A percentile compares a stretch with the other conserved stretches of the same genome.
phyloP scores from a whole-genome alignment of 306 rosid genomes.

The Alnus rubra region DNA sequence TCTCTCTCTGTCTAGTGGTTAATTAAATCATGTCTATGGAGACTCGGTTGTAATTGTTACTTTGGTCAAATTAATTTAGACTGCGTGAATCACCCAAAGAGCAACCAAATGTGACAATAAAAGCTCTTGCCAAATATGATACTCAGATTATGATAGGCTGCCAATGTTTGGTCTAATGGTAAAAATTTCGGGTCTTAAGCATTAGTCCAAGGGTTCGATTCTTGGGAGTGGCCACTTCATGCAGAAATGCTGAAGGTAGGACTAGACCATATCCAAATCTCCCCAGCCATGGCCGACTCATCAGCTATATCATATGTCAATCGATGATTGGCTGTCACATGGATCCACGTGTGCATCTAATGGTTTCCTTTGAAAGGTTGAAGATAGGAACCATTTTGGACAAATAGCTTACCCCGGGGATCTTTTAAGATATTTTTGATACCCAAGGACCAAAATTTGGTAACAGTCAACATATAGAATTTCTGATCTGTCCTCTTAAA shows the following conservation, averaged over 20 bases:
- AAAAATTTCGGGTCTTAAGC: neutral
- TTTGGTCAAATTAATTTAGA: conserved; percentile 6
- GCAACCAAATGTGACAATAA: neutral
- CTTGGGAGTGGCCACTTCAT: neutral
- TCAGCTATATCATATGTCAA: too few relatives aligned
- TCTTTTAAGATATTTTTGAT: too few relatives aligned
- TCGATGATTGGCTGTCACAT: too few relatives aligned
- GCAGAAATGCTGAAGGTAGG: conserved; percentile 6
- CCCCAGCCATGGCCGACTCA: neutral
- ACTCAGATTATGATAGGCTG: neutral
- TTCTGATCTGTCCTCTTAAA: neutral
- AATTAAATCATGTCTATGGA: neutral
- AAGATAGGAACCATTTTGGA: too few relatives aligned
- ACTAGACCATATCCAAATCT: neutral
- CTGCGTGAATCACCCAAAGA: neutral
- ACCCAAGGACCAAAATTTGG: neutral
- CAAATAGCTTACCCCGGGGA: too few relatives aligned
- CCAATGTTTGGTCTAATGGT: neutral
- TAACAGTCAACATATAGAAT: neutral
- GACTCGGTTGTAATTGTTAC: neutral
- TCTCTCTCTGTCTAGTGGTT: neutral
- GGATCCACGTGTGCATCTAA: too few relatives aligned
- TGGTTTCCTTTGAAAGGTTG: too few relatives aligned
- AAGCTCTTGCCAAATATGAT: neutral
- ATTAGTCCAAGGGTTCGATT: neutral